These are phyloP conservation scores for Phytopythium cucurbitacearum DNA, from an alignment of 352 stramenopile genomes.

Conservation along the genomic window DNA sequence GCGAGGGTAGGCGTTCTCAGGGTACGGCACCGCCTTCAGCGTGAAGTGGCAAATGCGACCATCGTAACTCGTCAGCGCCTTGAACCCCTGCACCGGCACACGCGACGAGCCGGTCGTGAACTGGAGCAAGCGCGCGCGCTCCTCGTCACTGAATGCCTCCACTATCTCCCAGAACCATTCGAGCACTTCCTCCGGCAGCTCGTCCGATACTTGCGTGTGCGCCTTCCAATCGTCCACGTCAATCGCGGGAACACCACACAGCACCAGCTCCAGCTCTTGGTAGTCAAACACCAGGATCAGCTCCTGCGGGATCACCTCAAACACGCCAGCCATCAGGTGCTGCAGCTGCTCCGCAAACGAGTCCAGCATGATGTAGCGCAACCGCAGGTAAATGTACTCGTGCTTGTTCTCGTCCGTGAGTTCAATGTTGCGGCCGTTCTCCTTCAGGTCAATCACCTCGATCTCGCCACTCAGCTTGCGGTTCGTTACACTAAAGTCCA, in stretches of 20 bases:
- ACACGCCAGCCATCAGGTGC: slow-evolving; percentile 90
- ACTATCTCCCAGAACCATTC: slow-evolving; percentile 84
- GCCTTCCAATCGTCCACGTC: slow-evolving; percentile 81
- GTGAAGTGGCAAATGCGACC: slow-evolving; percentile 77
- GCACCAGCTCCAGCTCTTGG: slow-evolving; percentile 77
- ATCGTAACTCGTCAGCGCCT: slow-evolving; percentile 77
- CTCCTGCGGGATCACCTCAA: slow-evolving; percentile 95
- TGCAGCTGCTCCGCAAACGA: slow-evolving; percentile 92
- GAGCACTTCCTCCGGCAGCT: slow-evolving; percentile 66
- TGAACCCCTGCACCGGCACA: slow-evolving; percentile 84
- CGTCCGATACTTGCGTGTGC: slow-evolving; percentile 87
- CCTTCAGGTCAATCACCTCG: slow-evolving; percentile 80
- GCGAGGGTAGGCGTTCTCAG: slow-evolving; percentile 56
- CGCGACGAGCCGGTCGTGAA: slow-evolving; percentile 83
- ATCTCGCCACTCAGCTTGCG: slow-evolving; percentile 71
- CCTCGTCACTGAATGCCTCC: slow-evolving; percentile 56
- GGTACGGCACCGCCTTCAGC: slow-evolving; percentile 50
- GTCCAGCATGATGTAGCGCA: slow-evolving; percentile 96
- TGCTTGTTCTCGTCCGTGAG: slow-evolving; percentile 97
- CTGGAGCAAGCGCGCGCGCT: slow-evolving; percentile 78
- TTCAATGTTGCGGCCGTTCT: slow-evolving; percentile 77
- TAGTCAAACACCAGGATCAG: slow-evolving; percentile 84
- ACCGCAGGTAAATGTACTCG: slow-evolving; percentile 93
- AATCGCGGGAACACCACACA: slow-evolving; percentile 78
- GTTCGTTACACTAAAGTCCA: slow-evolving; percentile 85